phyloP scores from a whole-genome alignment of 768 basidiomycete genomes.

The Xerocomus spinulosus region DNA sequence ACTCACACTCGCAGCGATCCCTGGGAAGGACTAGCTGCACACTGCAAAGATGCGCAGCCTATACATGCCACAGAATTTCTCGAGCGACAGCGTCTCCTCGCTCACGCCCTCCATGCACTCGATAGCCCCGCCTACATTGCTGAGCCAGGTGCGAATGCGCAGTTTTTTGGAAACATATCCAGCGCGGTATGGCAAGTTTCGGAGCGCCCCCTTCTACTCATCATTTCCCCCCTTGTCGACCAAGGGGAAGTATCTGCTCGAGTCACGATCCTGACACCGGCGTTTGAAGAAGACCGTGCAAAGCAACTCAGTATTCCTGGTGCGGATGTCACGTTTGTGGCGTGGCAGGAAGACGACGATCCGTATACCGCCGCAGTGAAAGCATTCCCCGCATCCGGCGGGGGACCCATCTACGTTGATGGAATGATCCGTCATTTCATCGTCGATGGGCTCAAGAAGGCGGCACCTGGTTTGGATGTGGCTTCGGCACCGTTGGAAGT shows the following conservation, averaged over 20 bases:
- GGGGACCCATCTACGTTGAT: conserved; percentile 53
- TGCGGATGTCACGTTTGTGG: conserved; percentile 41
- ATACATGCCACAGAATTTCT: conserved; percentile 45
- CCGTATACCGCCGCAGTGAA: conserved; percentile 54
- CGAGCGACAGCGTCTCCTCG: conserved; percentile 51
- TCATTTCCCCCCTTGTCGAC: conserved; percentile 44
- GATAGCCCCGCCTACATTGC: conserved; percentile 69
- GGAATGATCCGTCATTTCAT: conserved; percentile 59
- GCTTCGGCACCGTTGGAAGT: conserved; percentile 52
- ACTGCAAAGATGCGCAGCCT: conserved; percentile 48
- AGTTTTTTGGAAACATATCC: conserved; percentile 73
- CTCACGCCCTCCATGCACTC: conserved; percentile 42
- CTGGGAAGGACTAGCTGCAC: conserved; percentile 29
- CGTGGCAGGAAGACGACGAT: conserved; percentile 65
- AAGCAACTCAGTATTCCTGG: conserved; percentile 52
- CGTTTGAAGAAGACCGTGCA: conserved; percentile 73
- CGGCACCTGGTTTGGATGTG: conserved; percentile 37
- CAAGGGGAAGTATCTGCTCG: conserved; percentile 34
- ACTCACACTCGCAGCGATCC: conserved; percentile 1
- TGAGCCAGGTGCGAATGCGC: conserved; percentile 70
- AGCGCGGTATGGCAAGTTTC: conserved; percentile 60
- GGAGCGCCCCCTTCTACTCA: conserved; percentile 72
- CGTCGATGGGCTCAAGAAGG: conserved; percentile 54
- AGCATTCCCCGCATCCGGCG: conserved; percentile 21
- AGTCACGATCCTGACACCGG: conserved; percentile 65